phyloP scores from a whole-genome alignment of 2,329 filamentous ascomycete genomes.

The Sphaceloma murrayae region DNA sequence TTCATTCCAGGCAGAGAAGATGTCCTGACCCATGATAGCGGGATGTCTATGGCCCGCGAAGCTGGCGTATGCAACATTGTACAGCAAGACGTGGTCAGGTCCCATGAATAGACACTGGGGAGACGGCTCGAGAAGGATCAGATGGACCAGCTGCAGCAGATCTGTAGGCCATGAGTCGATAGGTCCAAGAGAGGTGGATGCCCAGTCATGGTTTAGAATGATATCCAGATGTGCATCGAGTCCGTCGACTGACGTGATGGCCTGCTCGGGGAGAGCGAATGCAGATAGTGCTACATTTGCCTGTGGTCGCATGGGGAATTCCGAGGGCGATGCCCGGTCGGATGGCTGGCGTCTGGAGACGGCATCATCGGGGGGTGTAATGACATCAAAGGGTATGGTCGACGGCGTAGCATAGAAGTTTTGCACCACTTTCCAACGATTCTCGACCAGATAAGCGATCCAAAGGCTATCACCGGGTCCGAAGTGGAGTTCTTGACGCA shows the following conservation, averaged over 20 bases:
- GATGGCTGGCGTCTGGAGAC: too few relatives aligned
- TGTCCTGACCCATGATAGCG: constrained; percentile 3
- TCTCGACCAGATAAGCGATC: constrained; percentile 2
- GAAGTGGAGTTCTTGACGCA: background rate
- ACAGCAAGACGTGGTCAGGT: constrained; percentile 15
- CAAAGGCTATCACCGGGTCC: constrained; percentile 3
- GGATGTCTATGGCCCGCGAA: constrained; percentile 17
- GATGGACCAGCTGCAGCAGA: constrained; percentile 17
- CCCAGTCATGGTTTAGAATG: constrained; percentile 16
- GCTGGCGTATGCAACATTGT: constrained; percentile 17
- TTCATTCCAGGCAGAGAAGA: constrained; percentile 12
- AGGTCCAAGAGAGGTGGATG: constrained; percentile 17
- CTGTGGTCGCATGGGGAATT: too few relatives aligned
- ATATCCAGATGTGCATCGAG: constrained; percentile 2
- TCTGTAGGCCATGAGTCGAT: constrained; percentile 17
- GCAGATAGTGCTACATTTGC: too few relatives aligned
- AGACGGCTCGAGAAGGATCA: constrained; percentile 19
- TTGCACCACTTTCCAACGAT: constrained; percentile 8
- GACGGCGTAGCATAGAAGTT: background rate
- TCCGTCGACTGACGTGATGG: background rate
- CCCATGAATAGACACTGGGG: constrained; percentile 17
- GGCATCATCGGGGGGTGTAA: constrained; percentile 3
- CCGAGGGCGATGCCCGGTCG: too few relatives aligned
- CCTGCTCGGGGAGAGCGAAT: background rate
- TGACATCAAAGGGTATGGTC: constrained; percentile 11